phyloP scores from a whole-genome alignment of 257 asterid genomes.

The Voacanga thouarsii region DNA sequence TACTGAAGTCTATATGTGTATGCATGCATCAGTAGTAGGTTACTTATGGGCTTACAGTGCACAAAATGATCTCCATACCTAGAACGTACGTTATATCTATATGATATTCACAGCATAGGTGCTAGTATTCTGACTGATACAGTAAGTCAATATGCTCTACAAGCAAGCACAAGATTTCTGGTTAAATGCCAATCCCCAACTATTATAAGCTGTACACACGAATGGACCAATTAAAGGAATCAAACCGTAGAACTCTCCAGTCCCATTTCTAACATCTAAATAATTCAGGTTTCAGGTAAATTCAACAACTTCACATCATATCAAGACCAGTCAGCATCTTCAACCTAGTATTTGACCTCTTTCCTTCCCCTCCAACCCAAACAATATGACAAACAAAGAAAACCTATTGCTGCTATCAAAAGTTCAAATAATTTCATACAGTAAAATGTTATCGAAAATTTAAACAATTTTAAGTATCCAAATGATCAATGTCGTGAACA shows the following conservation, averaged over 20 bases:
- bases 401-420: not conserved
- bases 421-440: not conserved
- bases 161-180: not conserved
- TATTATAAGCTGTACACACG: not conserved
- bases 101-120: not conserved
- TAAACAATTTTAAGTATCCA: not conserved
- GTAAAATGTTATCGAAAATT: not conserved
- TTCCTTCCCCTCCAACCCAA: not conserved
- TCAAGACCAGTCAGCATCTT: not conserved
- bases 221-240: not conserved
- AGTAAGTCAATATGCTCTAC: not conserved
- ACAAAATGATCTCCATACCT: not conserved
- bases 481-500: not conserved
- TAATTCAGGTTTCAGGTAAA: not conserved
- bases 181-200: not conserved
- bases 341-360: not conserved
- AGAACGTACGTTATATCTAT: not conserved
- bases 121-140: not conserved
- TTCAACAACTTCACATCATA: not conserved
- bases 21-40: not conserved
- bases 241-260: not conserved
- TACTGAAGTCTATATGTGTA: not conserved
- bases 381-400: not conserved
- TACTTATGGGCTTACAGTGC: not conserved
- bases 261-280: not conserved